phyloP scores from a whole-genome alignment of 495 filamentous ascomycete genomes.

The Astrocystis sublimbata region DNA sequence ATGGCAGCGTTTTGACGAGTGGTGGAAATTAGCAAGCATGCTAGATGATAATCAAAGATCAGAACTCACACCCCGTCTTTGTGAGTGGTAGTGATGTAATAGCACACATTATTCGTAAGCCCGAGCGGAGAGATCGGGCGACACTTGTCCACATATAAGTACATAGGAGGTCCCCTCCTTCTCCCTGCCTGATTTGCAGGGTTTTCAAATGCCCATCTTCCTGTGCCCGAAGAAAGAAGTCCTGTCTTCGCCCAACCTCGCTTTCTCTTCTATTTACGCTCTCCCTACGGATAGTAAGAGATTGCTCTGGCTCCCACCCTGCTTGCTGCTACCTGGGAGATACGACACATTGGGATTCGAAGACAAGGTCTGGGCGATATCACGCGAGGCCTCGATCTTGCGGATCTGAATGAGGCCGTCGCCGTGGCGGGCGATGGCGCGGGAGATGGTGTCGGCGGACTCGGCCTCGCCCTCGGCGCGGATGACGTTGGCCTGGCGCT shows the following conservation, averaged over 20 bases:
- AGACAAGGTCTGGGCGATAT: conserved; percentile 89
- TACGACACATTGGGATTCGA: conserved; percentile 96
- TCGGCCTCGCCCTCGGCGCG: conserved; percentile 96
- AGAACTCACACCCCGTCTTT: not conserved
- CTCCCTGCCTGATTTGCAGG: not conserved
- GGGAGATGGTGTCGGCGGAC: conserved; percentile 90
- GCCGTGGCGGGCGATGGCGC: conserved; percentile 86
- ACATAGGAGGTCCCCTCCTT: conserved; percentile 15
- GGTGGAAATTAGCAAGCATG: not conserved
- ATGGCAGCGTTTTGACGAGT: not conserved
- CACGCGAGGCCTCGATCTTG: conserved; percentile 93
- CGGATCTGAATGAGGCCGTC: conserved; percentile 93
- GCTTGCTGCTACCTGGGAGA: conserved; percentile 72
- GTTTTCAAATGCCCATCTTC: not conserved
- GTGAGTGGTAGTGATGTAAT: conserved; percentile 27
- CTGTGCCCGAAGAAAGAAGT: not conserved
- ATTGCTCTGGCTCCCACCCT: conserved; percentile 61
- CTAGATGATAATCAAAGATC: not conserved
- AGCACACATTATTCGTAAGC: conserved; percentile 31
- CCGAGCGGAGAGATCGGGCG: conserved; percentile 37
- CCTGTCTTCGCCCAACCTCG: not conserved
- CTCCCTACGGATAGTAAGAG: conserved; percentile 54
- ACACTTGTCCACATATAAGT: conserved; percentile 25
- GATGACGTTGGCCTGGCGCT: conserved; percentile 97
- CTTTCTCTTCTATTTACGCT: conserved; percentile 23